Evolutionary conservation across 805 yeast genomes (phyloP).

Genomic region (Candida tallmaniae): DNA sequence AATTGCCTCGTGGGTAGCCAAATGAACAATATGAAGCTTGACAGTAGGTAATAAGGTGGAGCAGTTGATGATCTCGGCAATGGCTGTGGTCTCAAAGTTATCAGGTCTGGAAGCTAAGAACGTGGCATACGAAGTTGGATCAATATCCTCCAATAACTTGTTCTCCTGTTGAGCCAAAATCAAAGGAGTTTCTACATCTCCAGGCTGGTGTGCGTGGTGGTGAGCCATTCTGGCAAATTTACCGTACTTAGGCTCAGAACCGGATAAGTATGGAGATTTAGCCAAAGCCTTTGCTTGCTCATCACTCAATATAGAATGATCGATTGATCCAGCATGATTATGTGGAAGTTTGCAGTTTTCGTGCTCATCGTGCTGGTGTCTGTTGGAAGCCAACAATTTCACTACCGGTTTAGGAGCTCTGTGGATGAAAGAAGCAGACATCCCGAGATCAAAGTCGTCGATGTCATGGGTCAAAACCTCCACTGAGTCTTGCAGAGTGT

Average conservation of each 20-base stretch:
- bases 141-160: slow-evolving; percentile 39
- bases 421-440: slow-evolving; percentile 36
- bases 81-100: slow-evolving; percentile 79
- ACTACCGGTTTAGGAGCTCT: slow-evolving; percentile 38
- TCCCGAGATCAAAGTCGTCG: slow-evolving; percentile 32
- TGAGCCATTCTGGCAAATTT: slow-evolving; percentile 37
- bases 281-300: slow-evolving; percentile 52
- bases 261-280: slow-evolving; percentile 49
- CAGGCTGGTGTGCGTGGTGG: slow-evolving; percentile 18
- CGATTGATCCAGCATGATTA: slow-evolving; percentile 28
- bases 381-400: slow-evolving; percentile 19
- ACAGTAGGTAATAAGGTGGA: slow-evolving; percentile 54
- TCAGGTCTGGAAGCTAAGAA: slow-evolving; percentile 88
- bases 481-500: slow-evolving; percentile 2
- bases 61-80: slow-evolving; percentile 62
- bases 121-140: slow-evolving; percentile 63
- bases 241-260: slow-evolving; percentile 58
- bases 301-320: slow-evolving; percentile 37
- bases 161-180: slow-evolving; percentile 40
- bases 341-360: slow-evolving; percentile 30
- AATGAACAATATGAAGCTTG: slow-evolving; percentile 83
- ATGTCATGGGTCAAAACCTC: slow-evolving; percentile 19
- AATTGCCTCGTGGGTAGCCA: slow-evolving; percentile 80
- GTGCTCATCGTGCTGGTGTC: slow-evolving; percentile 11
- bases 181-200: slow-evolving; percentile 16